Evolutionary conservation across 23 red algal genomes (phyloP).

Genomic region (Gracilaria gracilis): DNA sequence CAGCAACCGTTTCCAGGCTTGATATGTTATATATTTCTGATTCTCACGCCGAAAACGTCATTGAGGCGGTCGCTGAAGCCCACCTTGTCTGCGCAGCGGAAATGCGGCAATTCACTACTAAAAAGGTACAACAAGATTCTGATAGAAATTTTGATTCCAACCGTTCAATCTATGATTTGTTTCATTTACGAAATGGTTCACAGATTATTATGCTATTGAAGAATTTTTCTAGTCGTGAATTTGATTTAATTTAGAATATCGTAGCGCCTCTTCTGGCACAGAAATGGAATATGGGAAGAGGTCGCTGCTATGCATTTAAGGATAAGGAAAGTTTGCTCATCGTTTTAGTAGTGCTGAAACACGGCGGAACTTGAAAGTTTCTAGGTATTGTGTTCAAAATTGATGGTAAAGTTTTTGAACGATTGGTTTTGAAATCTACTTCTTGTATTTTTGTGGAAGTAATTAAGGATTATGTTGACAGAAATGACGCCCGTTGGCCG

Average conservation of each 20-base stretch:
- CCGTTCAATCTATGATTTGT: conserved; percentile 17
- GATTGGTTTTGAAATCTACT: background rate
- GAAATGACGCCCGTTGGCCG: background rate
- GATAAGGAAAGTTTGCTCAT: conserved; percentile 16
- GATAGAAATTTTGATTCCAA: background rate
- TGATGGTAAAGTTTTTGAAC: background rate
- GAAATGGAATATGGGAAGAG: conserved; percentile 2
- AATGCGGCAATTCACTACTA: too few species aligned
- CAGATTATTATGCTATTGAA: conserved; percentile 1
- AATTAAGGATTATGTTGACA: background rate
- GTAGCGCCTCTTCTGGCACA: background rate
- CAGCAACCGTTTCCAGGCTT: too few species aligned
- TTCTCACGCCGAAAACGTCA: too few species aligned
- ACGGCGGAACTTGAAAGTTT: background rate
- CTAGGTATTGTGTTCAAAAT: background rate
- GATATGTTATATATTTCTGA: too few species aligned
- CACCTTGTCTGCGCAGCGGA: too few species aligned
- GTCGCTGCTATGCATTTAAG: background rate
- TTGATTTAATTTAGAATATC: background rate
- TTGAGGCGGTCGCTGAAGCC: too few species aligned
- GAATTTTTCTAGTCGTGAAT: background rate
- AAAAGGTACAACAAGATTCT: background rate
- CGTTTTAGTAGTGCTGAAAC: conserved; percentile 10
- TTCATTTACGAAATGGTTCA: background rate
- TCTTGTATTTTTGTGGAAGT: background rate